Evolutionary conservation across 192 early-diverging fungal genomes (phyloP).

Genomic region (Geranomyces variabilis): DNA sequence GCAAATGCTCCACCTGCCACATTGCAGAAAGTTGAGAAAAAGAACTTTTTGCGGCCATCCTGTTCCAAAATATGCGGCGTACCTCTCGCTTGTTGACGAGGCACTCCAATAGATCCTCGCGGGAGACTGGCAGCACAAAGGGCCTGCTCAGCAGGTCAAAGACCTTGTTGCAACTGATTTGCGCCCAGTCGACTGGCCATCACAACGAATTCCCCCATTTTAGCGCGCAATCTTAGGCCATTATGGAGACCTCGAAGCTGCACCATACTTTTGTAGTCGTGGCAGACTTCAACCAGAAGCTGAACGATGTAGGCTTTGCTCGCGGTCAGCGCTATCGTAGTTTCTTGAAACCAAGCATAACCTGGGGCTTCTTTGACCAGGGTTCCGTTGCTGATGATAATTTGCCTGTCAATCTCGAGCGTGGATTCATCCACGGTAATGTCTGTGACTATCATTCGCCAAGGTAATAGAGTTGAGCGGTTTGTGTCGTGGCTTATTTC

Average conservation of each 20-base stretch:
- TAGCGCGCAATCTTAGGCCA: too few relatives aligned
- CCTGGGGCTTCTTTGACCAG: neutral
- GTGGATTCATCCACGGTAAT: neutral
- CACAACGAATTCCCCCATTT: neutral
- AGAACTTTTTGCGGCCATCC: too few relatives aligned
- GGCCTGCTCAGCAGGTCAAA: slow-evolving; percentile 5
- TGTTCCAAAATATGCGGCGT: neutral
- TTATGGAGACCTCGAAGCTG: too few relatives aligned
- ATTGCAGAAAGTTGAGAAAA: neutral
- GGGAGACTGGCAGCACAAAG: slow-evolving; percentile 4
- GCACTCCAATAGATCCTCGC: slow-evolving; percentile 10
- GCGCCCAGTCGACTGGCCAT: slow-evolving; percentile 9
- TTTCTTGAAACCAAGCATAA: slow-evolving; percentile 4
- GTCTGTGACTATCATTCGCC: neutral
- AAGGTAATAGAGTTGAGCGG: too few relatives aligned
- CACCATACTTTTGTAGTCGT: neutral
- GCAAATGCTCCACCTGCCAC: neutral
- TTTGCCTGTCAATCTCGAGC: neutral
- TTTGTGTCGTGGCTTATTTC: too few relatives aligned
- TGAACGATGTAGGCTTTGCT: neutral
- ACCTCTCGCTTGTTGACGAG: slow-evolving; percentile 13
- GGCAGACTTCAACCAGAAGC: neutral
- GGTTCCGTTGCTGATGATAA: slow-evolving; percentile 2
- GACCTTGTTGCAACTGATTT: slow-evolving; percentile 11
- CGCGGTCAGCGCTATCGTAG: neutral